Evolutionary conservation across 805 yeast genomes (phyloP), one percentile per base, ranked within the genome.

Genomic region (Yarrowia porcina): DNA sequence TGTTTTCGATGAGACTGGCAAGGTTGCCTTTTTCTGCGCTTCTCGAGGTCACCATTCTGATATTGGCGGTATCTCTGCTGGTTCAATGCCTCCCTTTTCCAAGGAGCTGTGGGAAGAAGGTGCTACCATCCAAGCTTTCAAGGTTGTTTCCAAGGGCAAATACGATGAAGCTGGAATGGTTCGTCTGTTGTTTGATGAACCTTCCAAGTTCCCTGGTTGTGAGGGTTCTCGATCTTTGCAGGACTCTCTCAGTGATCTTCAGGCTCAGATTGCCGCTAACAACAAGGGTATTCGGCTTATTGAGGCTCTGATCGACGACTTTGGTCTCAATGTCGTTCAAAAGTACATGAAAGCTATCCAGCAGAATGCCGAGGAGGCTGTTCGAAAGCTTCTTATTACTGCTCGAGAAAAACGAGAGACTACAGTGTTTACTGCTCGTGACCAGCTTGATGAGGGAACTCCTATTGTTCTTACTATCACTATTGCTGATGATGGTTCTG

Each of bases 11-110:
- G 81, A 78, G 7, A 73, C 77, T 61, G 70, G 67, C n/a, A 56
- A 67, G 28, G 80, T 90, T 35, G 82, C 90, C 27, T 92, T 92
- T 72, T 92, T 90, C 79, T 91, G 90, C 13, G 98, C 97, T 0
- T 87, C 96, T 0, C 80, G 98, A 67, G 97, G 97, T 1, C 98
- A 92, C 75, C 98, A 93, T 75, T 92, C 97, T 6, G 98, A 92
- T 74, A 92, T 93, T 70, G 97, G 98, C 17, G 96, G 96, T 13
- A 83, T 87, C 64, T 75, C 90, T 35, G 96, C 97, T 0, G 97
- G 97, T 0, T 88, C 96, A 0, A 90, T 92, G 91, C 97, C 97
- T 15, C 96, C 97, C 10, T 85, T 88, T 70, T 90, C 97, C 1
- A 89, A 86, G 69, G 85, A 85, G 64, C 75, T 93, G 41, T 87